These are phyloP conservation scores for Malus fusca DNA, from an alignment of 306 rosid species.

Conservation along the genomic window DNA sequence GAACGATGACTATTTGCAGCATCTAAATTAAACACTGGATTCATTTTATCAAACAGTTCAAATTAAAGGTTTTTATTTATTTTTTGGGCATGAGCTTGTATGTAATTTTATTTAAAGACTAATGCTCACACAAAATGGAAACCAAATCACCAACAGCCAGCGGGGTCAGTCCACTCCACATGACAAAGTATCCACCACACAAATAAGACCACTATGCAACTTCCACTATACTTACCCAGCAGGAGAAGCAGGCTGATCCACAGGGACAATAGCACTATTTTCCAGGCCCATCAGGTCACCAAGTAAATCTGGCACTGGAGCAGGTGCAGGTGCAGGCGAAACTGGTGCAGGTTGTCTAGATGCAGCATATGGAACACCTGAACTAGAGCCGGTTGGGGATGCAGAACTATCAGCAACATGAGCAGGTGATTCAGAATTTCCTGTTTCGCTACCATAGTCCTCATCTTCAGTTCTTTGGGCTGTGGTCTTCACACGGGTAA, in stretches of 20 bases:
- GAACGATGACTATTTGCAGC: neutral
- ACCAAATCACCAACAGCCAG: neutral
- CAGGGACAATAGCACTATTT: constrained; percentile 63
- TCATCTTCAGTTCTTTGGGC: constrained; percentile 76
- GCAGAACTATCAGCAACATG: constrained; percentile 46
- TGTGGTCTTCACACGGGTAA: constrained; percentile 61
- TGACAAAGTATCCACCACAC: neutral
- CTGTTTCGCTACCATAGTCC: constrained; percentile 76
- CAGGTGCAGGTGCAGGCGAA: constrained; percentile 43
- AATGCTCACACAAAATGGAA: neutral
- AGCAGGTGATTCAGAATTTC: constrained; percentile 62
- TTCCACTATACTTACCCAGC: constrained; percentile 53
- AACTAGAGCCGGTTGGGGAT: constrained; percentile 54
- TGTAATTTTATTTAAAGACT: neutral
- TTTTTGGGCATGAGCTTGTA: neutral
- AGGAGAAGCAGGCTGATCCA: constrained; percentile 71
- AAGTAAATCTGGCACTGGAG: constrained; percentile 86
- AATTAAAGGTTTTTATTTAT: too few species aligned
- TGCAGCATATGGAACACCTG: constrained; percentile 37
- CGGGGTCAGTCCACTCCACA: neutral
- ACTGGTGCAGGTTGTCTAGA: constrained; percentile 45
- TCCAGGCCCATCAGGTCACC: constrained; percentile 91
- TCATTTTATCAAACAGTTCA: neutral
- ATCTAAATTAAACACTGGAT: too few species aligned
- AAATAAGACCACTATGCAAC: neutral